Base-by-base conservation (phyloP, 768 basidiomycete species). In the Leccinum arenicola region DNA sequence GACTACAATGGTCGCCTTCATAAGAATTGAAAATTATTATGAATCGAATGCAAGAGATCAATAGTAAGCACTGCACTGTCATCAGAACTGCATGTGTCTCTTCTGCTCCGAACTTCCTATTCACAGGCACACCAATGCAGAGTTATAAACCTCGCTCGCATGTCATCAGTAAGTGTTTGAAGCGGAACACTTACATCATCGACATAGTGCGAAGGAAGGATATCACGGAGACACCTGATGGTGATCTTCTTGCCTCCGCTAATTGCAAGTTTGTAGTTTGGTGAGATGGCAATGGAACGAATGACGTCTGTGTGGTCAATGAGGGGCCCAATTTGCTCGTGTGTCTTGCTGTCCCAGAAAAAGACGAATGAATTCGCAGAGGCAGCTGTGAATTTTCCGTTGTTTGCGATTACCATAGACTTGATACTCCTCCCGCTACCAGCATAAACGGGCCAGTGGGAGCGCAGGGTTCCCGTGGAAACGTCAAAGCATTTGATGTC, bases 261-360 rank as follows among this genome's bases (percentile, higher is more conserved):
- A 0, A 31, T 43, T 6, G 50, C 64, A 15, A 65, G 52, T 9
- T 27, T 25, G 25, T 61, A 56, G 19, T 65, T 27, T n/a, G 25
- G 38, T 14, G 63, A 61, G 33, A 65, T 58, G 9, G 54, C 11
- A 10, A 65, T 58, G 43, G 51, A 61, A n/a, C n/a, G 9, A 19
- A 62, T 47, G n/a, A 4, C 6, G 21, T 57, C 48, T 6, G 29
- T 25, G n/a, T 64, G 48, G 4, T 56, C 54, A n/a, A 64, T 48
- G 31, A 58, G 12, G 4, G 54, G 36, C 15, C 59, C 59, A 17
- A 64, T 54, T 33, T 47, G 56, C 12, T 61, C 21, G 14, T 57
- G 29, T 2, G 54, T 54, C 12, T 5, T 14, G 6, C 54, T 31
- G 45, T 65, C 63, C 63, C 63, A 61, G 45, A 65, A 61, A 23